Conservation (phyloP, 2,329 filamentous ascomycete genomes). For the Microdochium paspali region DNA sequence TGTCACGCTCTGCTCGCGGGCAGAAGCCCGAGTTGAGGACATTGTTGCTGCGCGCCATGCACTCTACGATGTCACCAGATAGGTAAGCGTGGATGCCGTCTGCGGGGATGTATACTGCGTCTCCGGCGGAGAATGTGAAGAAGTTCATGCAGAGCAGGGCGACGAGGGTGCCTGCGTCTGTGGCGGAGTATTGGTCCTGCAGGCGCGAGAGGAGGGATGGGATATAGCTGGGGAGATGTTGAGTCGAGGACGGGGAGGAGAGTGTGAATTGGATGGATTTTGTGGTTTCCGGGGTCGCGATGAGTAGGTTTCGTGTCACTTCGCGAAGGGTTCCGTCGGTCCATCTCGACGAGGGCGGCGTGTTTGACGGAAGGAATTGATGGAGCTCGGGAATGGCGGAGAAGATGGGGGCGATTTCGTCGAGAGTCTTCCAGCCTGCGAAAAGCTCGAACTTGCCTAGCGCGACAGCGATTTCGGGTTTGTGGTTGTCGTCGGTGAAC, state of each 20-base stretch:
- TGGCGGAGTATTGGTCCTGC: conserved; percentile 50
- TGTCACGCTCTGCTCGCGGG: conserved; percentile 54
- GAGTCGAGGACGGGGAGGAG: conserved; percentile 7
- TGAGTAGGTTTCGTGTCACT: conserved; percentile 45
- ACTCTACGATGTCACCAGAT: conserved; percentile 66
- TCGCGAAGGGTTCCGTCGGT: conserved; percentile 48
- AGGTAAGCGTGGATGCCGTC: conserved; percentile 70
- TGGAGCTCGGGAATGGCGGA: conserved; percentile 39
- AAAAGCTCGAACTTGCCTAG: conserved; percentile 66
- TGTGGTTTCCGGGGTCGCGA: conserved; percentile 41
- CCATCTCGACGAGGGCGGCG: conserved; percentile 28
- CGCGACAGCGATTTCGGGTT: conserved; percentile 70
- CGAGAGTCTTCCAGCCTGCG: conserved; percentile 61
- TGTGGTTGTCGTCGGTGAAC: conserved; percentile 68
- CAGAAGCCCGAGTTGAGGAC: conserved; percentile 70
- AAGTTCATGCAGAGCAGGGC: conserved; percentile 70
- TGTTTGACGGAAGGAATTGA: conserved; percentile 37
- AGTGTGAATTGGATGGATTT: conserved; percentile 42
- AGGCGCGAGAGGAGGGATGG: conserved; percentile 55
- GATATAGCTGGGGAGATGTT: conserved; percentile 42
- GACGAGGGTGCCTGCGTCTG: conserved; percentile 59
- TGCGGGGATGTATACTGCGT: conserved; percentile 61
- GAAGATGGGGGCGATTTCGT: conserved; percentile 49
- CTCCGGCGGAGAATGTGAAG: conserved; percentile 52
- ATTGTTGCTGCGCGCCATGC: conserved; percentile 69